Conservation (phyloP, 306 rosid genomes). For the Prunus mira region DNA sequence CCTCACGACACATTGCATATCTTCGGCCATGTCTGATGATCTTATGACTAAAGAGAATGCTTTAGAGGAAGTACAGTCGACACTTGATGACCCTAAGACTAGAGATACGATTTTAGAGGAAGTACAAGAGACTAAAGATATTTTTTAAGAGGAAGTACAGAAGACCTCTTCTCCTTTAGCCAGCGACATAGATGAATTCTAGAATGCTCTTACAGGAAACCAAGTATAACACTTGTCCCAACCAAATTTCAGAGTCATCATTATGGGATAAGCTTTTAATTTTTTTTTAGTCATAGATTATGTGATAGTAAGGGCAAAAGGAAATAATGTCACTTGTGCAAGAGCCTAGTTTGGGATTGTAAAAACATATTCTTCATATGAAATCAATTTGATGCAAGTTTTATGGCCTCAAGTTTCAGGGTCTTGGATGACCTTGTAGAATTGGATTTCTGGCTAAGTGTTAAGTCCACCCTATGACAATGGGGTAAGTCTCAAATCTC, state of each 20-base stretch:
- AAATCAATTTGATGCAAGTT: background rate
- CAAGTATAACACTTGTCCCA: background rate
- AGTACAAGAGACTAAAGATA: background rate
- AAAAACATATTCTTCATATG: background rate
- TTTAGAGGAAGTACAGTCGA: background rate
- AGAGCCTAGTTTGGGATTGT: background rate
- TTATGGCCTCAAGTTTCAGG: background rate
- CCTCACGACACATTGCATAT: conserved; percentile 65
- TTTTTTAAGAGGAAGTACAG: background rate
- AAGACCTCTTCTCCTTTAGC: conserved; percentile 2
- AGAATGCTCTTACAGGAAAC: background rate
- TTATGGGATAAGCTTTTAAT: background rate
- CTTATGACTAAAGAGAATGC: conserved; percentile 29
- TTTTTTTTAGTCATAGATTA: background rate
- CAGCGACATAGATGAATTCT: background rate
- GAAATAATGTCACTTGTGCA: background rate
- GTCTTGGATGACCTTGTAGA: background rate
- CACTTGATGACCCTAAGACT: background rate
- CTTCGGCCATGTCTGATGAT: conserved; percentile 66
- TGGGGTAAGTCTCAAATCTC: background rate
- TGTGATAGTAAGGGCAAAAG: background rate
- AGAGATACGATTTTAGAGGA: conserved; percentile 8
- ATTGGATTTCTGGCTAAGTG: background rate
- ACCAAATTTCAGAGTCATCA: background rate
- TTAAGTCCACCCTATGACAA: background rate